phyloP scores from a whole-genome alignment of 805 yeast species.

The Starmerella sp. region DNA sequence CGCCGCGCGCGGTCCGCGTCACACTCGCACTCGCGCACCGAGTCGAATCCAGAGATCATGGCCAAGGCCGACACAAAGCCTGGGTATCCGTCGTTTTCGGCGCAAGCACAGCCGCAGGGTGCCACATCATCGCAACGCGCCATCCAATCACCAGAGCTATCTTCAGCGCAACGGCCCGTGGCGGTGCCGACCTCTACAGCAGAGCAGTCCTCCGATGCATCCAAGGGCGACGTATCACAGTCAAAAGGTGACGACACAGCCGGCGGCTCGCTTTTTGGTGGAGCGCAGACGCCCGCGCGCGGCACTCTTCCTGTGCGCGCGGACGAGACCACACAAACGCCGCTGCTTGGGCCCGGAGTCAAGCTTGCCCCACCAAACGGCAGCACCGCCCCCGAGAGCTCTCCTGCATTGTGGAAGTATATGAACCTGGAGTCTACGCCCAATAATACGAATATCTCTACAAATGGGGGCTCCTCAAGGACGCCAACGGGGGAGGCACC shows the following conservation, averaged over 20 bases:
- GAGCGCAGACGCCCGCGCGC: slow-evolving; percentile 1
- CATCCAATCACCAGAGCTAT: no score
- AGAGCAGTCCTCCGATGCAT: neutral
- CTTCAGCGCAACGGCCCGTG: no score
- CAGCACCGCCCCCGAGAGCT: slow-evolving; percentile 43
- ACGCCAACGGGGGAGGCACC: neutral
- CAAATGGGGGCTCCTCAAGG: neutral
- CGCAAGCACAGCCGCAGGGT: no score
- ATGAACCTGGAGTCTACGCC: slow-evolving; percentile 59
- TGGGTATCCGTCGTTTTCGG: no score
- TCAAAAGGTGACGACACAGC: neutral
- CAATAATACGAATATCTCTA: slow-evolving; percentile 8
- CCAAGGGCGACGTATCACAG: neutral
- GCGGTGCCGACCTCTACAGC: no score
- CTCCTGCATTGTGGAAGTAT: slow-evolving; percentile 87
- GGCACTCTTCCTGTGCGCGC: neutral
- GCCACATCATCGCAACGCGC: no score
- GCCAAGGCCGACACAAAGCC: no score
- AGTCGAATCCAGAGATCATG: no score
- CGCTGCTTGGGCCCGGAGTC: slow-evolving; percentile 8
- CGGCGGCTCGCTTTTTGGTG: neutral
- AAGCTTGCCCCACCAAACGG: slow-evolving; percentile 29
- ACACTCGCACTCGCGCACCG: no score
- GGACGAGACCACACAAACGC: slow-evolving; percentile 1
- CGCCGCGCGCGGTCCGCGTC: no score